Base-by-base conservation (phyloP, 1,284 basidiomycete species). In the Abortiporus biennis region DNA sequence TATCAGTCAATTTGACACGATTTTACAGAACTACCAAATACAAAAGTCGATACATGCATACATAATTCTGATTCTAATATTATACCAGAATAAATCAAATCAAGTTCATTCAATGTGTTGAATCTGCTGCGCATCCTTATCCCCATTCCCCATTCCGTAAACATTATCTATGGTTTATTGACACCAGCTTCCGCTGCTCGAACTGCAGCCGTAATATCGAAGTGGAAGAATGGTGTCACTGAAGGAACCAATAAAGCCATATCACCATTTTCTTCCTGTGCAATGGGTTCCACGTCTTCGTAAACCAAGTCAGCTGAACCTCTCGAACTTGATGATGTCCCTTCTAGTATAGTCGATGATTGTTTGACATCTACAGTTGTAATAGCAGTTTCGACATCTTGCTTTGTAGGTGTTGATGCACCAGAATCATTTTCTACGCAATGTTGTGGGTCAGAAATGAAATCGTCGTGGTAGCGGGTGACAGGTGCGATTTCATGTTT, bases 221-320 rank as follows among this genome's bases (percentile, higher is more conserved):
- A 68, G 63, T 94, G 92, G 80, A 94, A 92, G 67, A 83, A 90
- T 2, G 90, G 89, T 4, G 87, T 92, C 43, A 79, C 69, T 30
- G 64, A 47, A 3, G 68, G 63, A 21, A 84, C 57, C 37, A 81
- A 55, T 25, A 71, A 63, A 12, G 47, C 49, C 11, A 35, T 20
- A n/a, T 34, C 23, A 8, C 19, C 27, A 31, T 12, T 22, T 6
- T 12, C 8, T 36, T 67, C 51, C 3, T 70, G 63, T 23, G 81
- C 59, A 35, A 83, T 56, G 12, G 74, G 64, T n/a, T 57, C 57
- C 16, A 41, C 16, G 11, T 38, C 41, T 38, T 47, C 47, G 25
- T 45, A 32, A 3, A 53, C 55, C 19, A 40, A 45, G 17, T 51
- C 49, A 15, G 49, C 51, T 15, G 54, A 61, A n/a, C 27, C n/a